Conservation (phyloP, 2,329 filamentous ascomycete genomes). For the Shiraia sp. region DNA sequence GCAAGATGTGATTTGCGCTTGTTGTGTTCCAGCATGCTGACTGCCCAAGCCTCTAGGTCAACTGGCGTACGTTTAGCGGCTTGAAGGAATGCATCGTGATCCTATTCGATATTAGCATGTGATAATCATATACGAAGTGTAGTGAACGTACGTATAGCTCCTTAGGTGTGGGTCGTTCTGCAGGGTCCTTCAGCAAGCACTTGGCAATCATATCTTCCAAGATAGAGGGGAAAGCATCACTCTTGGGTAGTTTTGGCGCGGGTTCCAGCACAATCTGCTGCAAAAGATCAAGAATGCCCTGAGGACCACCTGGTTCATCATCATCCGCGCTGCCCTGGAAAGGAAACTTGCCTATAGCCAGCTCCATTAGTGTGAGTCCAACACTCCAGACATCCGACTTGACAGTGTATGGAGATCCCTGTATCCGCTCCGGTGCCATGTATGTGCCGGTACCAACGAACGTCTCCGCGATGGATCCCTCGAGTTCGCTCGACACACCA, state of each 20-base stretch:
- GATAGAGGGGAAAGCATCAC: conserved; percentile 93
- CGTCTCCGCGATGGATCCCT: conserved; percentile 97
- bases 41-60: conserved; percentile 89
- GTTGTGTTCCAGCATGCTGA: conserved; percentile 90
- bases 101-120: conserved; percentile 56
- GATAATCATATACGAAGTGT: not conserved
- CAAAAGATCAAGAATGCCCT: conserved; percentile 91
- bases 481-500: conserved; percentile 95
- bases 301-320: conserved; percentile 70
- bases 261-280: conserved; percentile 98
- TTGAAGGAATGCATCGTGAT: conserved; percentile 91
- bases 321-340: conserved; percentile 84
- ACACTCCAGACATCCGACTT: conserved; percentile 99
- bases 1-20: conserved; percentile 94
- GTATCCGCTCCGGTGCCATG: conserved; percentile 98
- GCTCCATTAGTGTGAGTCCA: conserved; percentile 90
- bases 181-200: conserved; percentile 87
- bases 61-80: conserved; percentile 96
- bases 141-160: conserved; percentile 79
- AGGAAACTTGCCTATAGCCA: conserved; percentile 96
- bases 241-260: conserved; percentile 90
- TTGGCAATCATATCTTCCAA: conserved; percentile 97
- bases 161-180: conserved; percentile 86
- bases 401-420: conserved; percentile 94
- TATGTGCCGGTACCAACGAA: conserved; percentile 99